A percentile compares a stretch with the other conserved stretches of the same genome.
phyloP scores from a whole-genome alignment of 2,329 filamentous ascomycete species.

The Sporothrix protearum region DNA sequence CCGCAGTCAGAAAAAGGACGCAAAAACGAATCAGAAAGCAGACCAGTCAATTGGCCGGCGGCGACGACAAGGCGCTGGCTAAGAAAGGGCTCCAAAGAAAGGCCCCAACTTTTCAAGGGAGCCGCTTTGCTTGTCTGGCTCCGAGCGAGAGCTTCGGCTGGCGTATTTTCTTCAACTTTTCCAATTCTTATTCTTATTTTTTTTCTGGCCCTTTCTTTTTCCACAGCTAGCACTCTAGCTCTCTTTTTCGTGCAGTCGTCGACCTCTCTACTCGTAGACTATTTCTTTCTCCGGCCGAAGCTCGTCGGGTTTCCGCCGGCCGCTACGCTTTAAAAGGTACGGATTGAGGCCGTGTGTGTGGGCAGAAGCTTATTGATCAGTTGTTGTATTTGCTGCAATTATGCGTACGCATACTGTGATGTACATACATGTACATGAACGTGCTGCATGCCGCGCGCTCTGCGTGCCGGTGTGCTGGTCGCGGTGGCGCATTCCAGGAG shows the following conservation, averaged over 20 bases:
- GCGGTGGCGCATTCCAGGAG: conserved; percentile 11
- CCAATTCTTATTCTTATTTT: neutral
- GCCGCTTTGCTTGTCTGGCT: conserved; percentile 4
- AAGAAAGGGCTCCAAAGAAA: neutral
- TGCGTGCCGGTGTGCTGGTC: conserved; percentile 2
- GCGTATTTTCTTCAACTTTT: neutral
- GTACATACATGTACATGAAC: neutral
- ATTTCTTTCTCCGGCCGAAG: neutral
- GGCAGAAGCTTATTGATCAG: neutral
- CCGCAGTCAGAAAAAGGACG: conserved; percentile 2
- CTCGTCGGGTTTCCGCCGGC: neutral
- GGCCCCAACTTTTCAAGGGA: neutral
- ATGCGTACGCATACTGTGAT: too few relatives aligned
- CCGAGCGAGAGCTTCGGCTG: neutral
- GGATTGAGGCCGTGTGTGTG: neutral
- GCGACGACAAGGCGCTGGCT: neutral
- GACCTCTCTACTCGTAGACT: neutral
- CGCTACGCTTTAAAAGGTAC: neutral
- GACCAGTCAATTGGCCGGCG: neutral
- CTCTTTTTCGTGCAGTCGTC: neutral
- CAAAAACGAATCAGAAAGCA: conserved; percentile 6
- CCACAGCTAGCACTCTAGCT: neutral
- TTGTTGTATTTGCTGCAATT: neutral
- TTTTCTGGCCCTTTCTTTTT: conserved; percentile 7
- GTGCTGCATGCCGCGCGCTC: neutral